phyloP scores from a whole-genome alignment of 768 basidiomycete genomes.

The Phaeotremella skinneri region DNA sequence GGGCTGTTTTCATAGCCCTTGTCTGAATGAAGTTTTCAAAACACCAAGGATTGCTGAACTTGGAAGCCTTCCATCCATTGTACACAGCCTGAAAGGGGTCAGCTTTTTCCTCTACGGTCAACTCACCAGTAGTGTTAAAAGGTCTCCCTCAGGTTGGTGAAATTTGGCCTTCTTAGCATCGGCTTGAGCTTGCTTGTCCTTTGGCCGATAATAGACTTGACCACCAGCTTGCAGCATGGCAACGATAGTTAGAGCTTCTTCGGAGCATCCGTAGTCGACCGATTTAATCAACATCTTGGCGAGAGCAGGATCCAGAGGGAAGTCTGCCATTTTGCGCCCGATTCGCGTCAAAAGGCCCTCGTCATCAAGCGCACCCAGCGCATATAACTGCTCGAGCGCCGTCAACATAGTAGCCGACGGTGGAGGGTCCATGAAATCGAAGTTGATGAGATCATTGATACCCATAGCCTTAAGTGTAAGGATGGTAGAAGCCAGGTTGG shows the following conservation, averaged over 20 bases:
- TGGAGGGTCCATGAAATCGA: slow-evolving; percentile 99
- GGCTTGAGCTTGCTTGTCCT: slow-evolving; percentile 98
- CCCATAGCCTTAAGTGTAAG: slow-evolving; percentile 98
- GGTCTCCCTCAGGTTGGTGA: slow-evolving; percentile 95
- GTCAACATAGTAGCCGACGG: slow-evolving; percentile 96
- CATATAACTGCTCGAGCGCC: slow-evolving; percentile 89
- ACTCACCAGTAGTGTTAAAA: slow-evolving; percentile 54
- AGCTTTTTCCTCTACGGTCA: slow-evolving; percentile 60
- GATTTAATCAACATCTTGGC: slow-evolving; percentile 99
- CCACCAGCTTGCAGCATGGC: slow-evolving; percentile 93
- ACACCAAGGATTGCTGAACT: slow-evolving; percentile 98
- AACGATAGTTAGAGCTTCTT: slow-evolving; percentile 94
- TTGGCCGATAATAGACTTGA: slow-evolving; percentile 96
- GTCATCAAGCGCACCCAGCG: slow-evolving; percentile 91
- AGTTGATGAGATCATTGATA: slow-evolving; percentile 92
- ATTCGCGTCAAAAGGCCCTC: slow-evolving; percentile 91
- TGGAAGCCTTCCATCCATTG: slow-evolving; percentile 96
- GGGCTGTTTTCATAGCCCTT: slow-evolving; percentile 91
- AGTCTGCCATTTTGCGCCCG: slow-evolving; percentile 98
- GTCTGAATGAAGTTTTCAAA: slow-evolving; percentile 99
- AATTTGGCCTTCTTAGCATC: slow-evolving; percentile 99
- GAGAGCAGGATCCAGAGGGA: slow-evolving; percentile 93
- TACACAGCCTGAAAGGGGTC: slow-evolving; percentile 72
- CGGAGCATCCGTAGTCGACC: slow-evolving; percentile 94
- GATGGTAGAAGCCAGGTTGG: slow-evolving; percentile 85